Conservation (phyloP, 306 rosid genomes). For the Biancaea sappan region DNA sequence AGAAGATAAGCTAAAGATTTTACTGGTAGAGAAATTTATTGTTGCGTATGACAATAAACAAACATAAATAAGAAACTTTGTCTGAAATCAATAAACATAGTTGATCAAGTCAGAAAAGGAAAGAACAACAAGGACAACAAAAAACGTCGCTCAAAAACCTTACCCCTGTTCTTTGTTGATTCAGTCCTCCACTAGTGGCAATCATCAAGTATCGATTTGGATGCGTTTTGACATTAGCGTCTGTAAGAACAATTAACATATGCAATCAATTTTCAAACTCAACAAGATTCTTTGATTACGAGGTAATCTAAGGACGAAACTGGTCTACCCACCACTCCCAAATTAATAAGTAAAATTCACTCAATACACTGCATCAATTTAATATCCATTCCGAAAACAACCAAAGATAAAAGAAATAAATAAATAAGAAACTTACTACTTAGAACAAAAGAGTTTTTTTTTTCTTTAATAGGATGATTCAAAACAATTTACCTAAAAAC, state of each 20-base stretch:
- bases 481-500: conserved; percentile 52
- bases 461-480: not conserved
- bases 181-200: conserved; percentile 87
- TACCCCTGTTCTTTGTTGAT: conserved; percentile 99
- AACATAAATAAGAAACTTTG: not conserved
- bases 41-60: not conserved
- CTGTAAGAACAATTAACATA: conserved; percentile 42
- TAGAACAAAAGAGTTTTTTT: not conserved
- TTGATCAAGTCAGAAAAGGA: not conserved
- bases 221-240: conserved; percentile 64
- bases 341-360: not conserved
- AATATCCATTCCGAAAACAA: not conserved
- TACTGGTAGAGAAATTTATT: not conserved
- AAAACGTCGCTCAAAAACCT: conserved; percentile 18
- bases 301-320: not conserved
- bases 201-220: conserved; percentile 71
- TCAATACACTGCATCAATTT: not conserved
- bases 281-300: conserved; percentile 9
- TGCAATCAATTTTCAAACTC: not conserved
- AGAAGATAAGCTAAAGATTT: not conserved
- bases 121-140: not conserved
- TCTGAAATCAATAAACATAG: not conserved
- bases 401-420: not conserved
- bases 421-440: too few relatives aligned
- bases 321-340: not conserved